These are phyloP conservation scores for Epichloe uncinata DNA, from an alignment of 2,329 filamentous ascomycete genomes.

Conservation along the genomic window DNA sequence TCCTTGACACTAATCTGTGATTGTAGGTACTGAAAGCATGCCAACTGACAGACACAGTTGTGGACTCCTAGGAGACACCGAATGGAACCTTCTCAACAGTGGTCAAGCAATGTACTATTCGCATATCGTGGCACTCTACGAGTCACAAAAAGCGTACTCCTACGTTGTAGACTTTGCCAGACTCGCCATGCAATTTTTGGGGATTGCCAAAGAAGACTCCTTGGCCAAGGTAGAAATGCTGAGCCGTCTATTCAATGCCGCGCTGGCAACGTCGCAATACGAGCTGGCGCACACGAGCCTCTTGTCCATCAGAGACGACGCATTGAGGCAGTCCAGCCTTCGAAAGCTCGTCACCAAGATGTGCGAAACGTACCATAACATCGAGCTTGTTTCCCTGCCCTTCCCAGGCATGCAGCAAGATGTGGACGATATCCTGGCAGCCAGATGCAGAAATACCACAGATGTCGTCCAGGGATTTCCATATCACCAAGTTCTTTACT, in stretches of 20 bases:
- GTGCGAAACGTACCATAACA: slow-evolving; percentile 52
- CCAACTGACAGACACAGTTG: slow-evolving; percentile 40
- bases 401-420: slow-evolving; percentile 65
- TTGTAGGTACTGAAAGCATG: slow-evolving; percentile 31
- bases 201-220: slow-evolving; percentile 15
- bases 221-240: slow-evolving; percentile 57
- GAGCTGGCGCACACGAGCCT: slow-evolving; percentile 72
- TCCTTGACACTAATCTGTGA: not conserved
- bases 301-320: slow-evolving; percentile 55
- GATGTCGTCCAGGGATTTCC: slow-evolving; percentile 58
- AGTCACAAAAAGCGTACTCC: slow-evolving; percentile 61
- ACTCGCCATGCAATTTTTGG: slow-evolving; percentile 54
- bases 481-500: slow-evolving; percentile 82
- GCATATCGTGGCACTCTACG: slow-evolving; percentile 73
- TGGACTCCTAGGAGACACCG: slow-evolving; percentile 61
- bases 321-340: slow-evolving; percentile 60
- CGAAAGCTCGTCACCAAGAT: slow-evolving; percentile 55
- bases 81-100: slow-evolving; percentile 54
- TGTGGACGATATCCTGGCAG: slow-evolving; percentile 65
- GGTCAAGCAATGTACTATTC: slow-evolving; percentile 76
- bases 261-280: slow-evolving; percentile 66
- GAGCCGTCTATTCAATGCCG: slow-evolving; percentile 70
- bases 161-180: slow-evolving; percentile 76
- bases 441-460: slow-evolving; percentile 54
- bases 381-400: slow-evolving; percentile 60